These are phyloP conservation scores for Saprolegnia diclina DNA, from an alignment of 352 stramenopile species.

Conservation along the genomic window DNA sequence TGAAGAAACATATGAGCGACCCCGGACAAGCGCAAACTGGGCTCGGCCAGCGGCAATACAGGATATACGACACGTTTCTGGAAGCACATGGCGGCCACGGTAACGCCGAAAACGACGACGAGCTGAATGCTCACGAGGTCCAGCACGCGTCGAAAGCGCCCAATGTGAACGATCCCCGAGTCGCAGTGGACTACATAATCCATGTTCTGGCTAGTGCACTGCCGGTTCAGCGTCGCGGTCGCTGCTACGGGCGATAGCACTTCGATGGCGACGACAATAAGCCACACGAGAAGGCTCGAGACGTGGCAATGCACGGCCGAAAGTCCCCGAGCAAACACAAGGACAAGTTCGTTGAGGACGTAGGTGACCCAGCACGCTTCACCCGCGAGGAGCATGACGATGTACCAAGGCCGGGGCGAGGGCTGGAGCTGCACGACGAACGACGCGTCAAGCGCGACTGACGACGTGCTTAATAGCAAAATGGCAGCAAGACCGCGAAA, in stretches of 20 bases:
- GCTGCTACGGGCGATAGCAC: background rate
- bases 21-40: background rate
- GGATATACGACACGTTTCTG: background rate
- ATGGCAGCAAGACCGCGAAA: constrained; percentile 9
- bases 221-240: background rate
- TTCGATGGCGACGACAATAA: background rate
- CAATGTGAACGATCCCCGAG: background rate
- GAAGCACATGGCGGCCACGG: background rate
- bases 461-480: constrained; percentile 10
- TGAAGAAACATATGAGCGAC: background rate
- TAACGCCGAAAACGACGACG: background rate
- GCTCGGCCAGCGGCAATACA: background rate
- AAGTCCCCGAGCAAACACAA: background rate
- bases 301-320: background rate
- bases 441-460: background rate
- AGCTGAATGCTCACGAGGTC: background rate
- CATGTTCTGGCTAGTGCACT: background rate
- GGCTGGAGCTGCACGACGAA: background rate
- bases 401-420: background rate
- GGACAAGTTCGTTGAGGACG: background rate
- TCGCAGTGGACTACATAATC: background rate
- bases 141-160: background rate
- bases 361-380: constrained; percentile 13
- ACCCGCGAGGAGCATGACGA: background rate
- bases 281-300: background rate